phyloP scores from a whole-genome alignment of 2,329 filamentous ascomycete genomes.

The Blastomyces percursus region DNA sequence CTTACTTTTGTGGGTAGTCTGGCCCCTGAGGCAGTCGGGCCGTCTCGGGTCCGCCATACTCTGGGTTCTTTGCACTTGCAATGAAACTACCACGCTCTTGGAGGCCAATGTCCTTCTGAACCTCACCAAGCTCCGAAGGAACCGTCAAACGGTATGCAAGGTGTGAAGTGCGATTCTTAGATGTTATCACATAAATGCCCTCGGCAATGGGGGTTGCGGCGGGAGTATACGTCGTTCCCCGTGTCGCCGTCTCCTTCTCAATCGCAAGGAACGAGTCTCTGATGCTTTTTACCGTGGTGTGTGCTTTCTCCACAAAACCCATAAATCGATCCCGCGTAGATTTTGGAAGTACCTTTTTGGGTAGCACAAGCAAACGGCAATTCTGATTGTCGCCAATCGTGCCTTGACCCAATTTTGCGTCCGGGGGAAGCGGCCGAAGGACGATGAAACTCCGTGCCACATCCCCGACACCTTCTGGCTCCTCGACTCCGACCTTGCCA shows the following conservation, averaged over 20 bases:
- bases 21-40: slow-evolving; percentile 54
- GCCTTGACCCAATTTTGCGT: slow-evolving; percentile 56
- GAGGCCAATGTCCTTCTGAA: slow-evolving; percentile 67
- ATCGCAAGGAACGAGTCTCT: slow-evolving; percentile 59
- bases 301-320: slow-evolving; percentile 69
- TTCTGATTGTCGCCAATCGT: slow-evolving; percentile 47
- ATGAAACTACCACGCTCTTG: slow-evolving; percentile 63
- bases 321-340: slow-evolving; percentile 61
- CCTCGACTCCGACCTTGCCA: slow-evolving; percentile 56
- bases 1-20: slow-evolving; percentile 59
- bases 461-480: slow-evolving; percentile 55
- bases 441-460: slow-evolving; percentile 71
- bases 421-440: slow-evolving; percentile 58
- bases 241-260: slow-evolving; percentile 67
- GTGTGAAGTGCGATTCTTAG: slow-evolving; percentile 60
- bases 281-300: slow-evolving; percentile 55
- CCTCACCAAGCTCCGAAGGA: slow-evolving; percentile 55
- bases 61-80: slow-evolving; percentile 69
- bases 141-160: slow-evolving; percentile 71
- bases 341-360: slow-evolving; percentile 71
- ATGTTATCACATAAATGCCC: slow-evolving; percentile 72
- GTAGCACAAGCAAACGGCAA: slow-evolving; percentile 63
- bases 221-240: slow-evolving; percentile 55
- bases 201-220: slow-evolving; percentile 68
- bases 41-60: slow-evolving; percentile 45